Conservation (phyloP, 345 rosid species). For the Cardamine chenopodiifolia region DNA sequence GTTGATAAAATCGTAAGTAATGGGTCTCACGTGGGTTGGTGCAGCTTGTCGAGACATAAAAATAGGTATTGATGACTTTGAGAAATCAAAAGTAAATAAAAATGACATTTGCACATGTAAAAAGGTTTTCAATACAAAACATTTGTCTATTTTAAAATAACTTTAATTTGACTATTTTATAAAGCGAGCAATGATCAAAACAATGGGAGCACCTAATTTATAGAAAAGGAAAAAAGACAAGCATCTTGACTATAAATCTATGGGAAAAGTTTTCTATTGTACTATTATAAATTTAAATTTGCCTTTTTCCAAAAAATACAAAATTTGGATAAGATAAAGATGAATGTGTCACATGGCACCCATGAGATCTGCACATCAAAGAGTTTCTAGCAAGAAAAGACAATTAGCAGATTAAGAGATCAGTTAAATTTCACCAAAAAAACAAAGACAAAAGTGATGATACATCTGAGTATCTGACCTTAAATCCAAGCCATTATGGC, state of each 20-base stretch:
- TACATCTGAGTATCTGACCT: neutral
- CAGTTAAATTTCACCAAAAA: neutral
- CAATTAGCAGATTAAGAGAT: neutral
- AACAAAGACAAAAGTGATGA: slow-evolving; percentile 12
- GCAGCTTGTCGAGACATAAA: neutral
- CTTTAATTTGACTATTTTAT: neutral
- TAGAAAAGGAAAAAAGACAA: neutral
- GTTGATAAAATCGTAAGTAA: neutral
- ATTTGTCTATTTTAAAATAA: neutral
- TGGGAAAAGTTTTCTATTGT: slow-evolving; percentile 17
- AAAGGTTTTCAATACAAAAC: neutral
- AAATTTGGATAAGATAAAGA: slow-evolving; percentile 17
- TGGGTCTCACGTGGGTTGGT: slow-evolving; percentile 10
- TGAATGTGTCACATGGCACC: slow-evolving; percentile 15
- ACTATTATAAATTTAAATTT: slow-evolving; percentile 8
- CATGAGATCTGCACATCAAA: slow-evolving; percentile 15
- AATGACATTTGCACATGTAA: neutral
- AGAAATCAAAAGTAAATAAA: neutral
- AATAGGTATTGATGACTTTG: neutral
- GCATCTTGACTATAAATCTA: slow-evolving; percentile 6
- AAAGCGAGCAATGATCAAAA: neutral
- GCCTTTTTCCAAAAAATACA: neutral
- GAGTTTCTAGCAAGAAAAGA: neutral
- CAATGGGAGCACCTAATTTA: neutral
- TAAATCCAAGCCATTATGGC: neutral